Evolutionary conservation across 345 rosid species (phyloP), one percentile per base, ranked within the genome.

Genomic region (Eucalyptus decipiens): DNA sequence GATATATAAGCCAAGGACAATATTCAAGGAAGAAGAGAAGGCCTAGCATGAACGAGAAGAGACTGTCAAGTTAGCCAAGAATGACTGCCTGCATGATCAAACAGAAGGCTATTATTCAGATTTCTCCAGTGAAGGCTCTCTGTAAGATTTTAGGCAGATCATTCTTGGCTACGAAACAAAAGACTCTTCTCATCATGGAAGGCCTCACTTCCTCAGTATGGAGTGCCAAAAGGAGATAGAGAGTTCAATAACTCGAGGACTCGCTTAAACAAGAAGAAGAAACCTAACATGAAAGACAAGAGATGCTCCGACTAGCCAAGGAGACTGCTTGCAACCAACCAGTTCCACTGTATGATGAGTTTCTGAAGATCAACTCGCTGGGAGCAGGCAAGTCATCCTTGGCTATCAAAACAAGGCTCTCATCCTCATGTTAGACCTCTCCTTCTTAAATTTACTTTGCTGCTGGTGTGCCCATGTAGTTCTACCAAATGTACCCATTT

Each of bases 371-470:
- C 34, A 30, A 62, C 72, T 62, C 18, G 34, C 3, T 14, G 72
- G 86, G 88, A 69, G 93, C 94, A 93, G 92, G 94, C 95, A 92
- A 92, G 94, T 92, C 95, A 94, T 94, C 91, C 93, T 94, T 92
- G 94, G 95, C 94, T 91, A 92, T 92, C 90, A 87, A 88, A 90
- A 91, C 32, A 87, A 88, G 86, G 86, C 89, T 89, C 89, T 92
- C 86, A 80, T 88, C 96, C 89, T 91, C 94, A 94, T 93, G 95
- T 89, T 54, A 89, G 91, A 45, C 86, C 87, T 88, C 92, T 91
- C 91, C 86, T 88, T 90, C 86, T 89, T 86, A 83, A 56, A 14
- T 17, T 32, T 88, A 21, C 34, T 50, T n/a, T 76, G 56, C 52
- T 49, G 42, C 47, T 54, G 11, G 48, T 6, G 34, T 62, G 69